phyloP scores from a whole-genome alignment of 768 basidiomycete species.

The Suillus subluteus region DNA sequence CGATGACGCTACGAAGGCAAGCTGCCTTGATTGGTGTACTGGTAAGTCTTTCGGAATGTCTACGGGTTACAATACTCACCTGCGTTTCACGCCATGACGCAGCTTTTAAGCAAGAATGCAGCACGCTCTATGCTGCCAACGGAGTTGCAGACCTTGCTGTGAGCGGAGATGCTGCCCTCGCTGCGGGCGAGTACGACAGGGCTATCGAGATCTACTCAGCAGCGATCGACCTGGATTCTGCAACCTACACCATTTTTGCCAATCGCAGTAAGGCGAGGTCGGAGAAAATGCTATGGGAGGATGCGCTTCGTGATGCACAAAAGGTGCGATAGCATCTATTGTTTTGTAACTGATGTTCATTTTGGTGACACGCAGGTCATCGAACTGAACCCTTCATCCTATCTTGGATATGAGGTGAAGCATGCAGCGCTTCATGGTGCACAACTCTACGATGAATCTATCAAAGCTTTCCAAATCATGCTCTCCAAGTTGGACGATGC shows the following conservation, averaged over 20 bases:
- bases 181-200: constrained; percentile 1
- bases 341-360: not conserved
- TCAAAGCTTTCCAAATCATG: constrained; percentile 1
- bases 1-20: not conserved
- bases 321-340: not conserved
- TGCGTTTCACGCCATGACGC: not conserved
- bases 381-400: not conserved
- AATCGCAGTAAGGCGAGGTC: not conserved
- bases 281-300: not conserved
- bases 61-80: too few species aligned
- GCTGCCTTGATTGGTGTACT: not conserved
- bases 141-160: not conserved
- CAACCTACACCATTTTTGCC: not conserved
- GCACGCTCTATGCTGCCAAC: not conserved
- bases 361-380: not conserved
- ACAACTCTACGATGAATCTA: not conserved
- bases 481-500: not conserved
- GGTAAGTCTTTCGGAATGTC: not conserved
- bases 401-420: constrained; percentile 1
- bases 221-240: not conserved
- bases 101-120: not conserved
- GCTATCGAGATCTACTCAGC: not conserved
- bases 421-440: not conserved
- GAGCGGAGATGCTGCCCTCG: not conserved
- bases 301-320: not conserved